Conservation (phyloP, 371 early-diverging fungal genomes). For the Apophysomyces elegans region DNA sequence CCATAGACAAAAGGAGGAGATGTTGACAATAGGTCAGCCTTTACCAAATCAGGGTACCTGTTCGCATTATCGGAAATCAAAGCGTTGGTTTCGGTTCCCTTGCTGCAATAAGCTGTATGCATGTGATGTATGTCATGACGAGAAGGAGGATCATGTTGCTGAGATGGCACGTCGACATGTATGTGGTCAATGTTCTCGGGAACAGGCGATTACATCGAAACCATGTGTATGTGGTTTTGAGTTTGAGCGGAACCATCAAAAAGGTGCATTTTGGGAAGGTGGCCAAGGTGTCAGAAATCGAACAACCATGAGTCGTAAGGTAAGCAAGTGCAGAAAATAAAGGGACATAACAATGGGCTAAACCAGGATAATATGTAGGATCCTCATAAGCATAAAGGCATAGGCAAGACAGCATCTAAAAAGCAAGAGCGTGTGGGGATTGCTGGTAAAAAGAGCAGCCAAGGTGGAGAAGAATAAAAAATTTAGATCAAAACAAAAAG, state of each 20-base stretch:
- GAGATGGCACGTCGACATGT: constrained; percentile 85
- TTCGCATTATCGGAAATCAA: constrained; percentile 90
- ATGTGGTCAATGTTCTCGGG: constrained; percentile 93
- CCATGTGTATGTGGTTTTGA: constrained; percentile 69
- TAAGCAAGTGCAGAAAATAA: constrained; percentile 32
- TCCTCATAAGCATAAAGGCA: constrained; percentile 50
- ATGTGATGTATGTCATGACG: constrained; percentile 96
- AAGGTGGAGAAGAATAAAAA: constrained; percentile 21
- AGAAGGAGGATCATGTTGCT: constrained; percentile 68
- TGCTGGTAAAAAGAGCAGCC: constrained; percentile 32
- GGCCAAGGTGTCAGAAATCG: constrained; percentile 92
- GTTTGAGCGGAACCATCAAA: constrained; percentile 53
- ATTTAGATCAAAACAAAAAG: background rate
- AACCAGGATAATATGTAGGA: constrained; percentile 30
- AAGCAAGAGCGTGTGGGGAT: constrained; percentile 64
- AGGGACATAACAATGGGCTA: background rate
- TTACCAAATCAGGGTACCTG: constrained; percentile 90
- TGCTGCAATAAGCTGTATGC: constrained; percentile 82
- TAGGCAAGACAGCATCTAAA: constrained; percentile 54
- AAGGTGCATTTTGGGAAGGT: constrained; percentile 94
- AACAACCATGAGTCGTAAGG: constrained; percentile 84
- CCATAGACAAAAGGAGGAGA: constrained; percentile 42
- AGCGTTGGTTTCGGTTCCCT: constrained; percentile 96
- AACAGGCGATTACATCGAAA: constrained; percentile 63
- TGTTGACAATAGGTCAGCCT: constrained; percentile 70